Evolutionary conservation across 768 basidiomycete genomes (phyloP), one percentile per base, ranked within the genome.

Genomic region (Boletus tomentosulus): DNA sequence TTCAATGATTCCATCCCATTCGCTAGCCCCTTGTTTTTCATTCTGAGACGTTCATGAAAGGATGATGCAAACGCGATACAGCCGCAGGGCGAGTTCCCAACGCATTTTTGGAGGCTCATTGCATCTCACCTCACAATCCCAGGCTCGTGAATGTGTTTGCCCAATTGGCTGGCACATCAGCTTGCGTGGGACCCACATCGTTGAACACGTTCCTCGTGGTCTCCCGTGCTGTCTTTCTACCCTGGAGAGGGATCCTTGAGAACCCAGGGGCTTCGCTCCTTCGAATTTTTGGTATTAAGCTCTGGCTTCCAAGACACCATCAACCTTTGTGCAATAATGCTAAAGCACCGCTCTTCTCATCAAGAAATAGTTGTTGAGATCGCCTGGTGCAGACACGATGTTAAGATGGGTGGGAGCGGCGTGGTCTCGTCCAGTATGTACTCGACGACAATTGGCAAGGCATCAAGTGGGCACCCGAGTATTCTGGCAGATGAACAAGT

Each of bases 361-460:
- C 16, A 3, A n/a, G 37, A 19, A 9, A 38, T 19, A 8, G 22
- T 25, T 16, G 3, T 25, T 24, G 71, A 84, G 61, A 76, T 83
- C 39, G 76, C 80, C 15, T 28, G 12, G 6, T 42, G 19, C 3
- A 11, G 38, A 39, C 19, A 22, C 22, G 41, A 22, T 42, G 41
- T 42, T 42, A 42, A 10, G 42, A 27, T 7, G 42, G 42, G 25
- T 24, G 42, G 15, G 42, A 25, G 12, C 41, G 11, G 2, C 6
- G 38, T 25, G 24, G 8, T 43, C 15, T 37, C 16, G 39, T 3
- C n/a, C 19, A n/a, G 33, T 83, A 80, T 80, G 80, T 82, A 62
- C 71, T 82, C 50, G 81, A 83, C 58, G 80, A 82, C 62, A 80
- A 83, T 51, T 82, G 80, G 81, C 80, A 83, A 57, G 82, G 76